phyloP scores from a whole-genome alignment of 768 basidiomycete species.

The Russula earlei region DNA sequence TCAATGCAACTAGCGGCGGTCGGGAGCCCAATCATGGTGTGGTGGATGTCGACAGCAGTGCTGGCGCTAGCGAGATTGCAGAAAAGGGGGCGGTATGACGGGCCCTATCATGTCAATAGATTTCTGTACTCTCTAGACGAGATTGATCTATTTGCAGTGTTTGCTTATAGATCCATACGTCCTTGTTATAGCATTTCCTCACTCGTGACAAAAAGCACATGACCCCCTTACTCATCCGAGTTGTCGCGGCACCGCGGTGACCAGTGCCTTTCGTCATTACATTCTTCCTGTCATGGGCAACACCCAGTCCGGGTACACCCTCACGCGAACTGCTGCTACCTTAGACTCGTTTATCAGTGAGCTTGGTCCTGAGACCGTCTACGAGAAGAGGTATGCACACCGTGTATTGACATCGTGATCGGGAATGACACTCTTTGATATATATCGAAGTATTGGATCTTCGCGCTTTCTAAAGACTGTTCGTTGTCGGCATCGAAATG shows the following conservation, averaged over 20 bases:
- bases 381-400: conserved; percentile 74
- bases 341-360: conserved; percentile 89
- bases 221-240: no score
- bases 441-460: conserved; percentile 45
- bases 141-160: no score
- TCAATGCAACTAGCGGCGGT: conserved; percentile 17
- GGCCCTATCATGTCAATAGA: neutral
- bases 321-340: conserved; percentile 68
- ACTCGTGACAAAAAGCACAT: no score
- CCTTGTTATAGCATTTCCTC: no score
- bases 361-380: conserved; percentile 75
- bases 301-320: conserved; percentile 56
- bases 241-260: no score
- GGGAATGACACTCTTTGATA: neutral
- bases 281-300: conserved; percentile 53
- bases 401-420: neutral
- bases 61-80: neutral
- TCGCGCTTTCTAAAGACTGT: conserved; percentile 74
- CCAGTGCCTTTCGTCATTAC: no score
- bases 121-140: neutral
- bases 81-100: neutral
- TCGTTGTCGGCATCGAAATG: conserved; percentile 75
- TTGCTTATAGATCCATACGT: no score
- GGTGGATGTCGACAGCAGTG: conserved; percentile 2
- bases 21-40: conserved; percentile 13